A percentile compares a stretch with the other conserved stretches of the same genome.
phyloP scores from a whole-genome alignment of 2,329 filamentous ascomycete genomes.

The Neonectria magnoliae region DNA sequence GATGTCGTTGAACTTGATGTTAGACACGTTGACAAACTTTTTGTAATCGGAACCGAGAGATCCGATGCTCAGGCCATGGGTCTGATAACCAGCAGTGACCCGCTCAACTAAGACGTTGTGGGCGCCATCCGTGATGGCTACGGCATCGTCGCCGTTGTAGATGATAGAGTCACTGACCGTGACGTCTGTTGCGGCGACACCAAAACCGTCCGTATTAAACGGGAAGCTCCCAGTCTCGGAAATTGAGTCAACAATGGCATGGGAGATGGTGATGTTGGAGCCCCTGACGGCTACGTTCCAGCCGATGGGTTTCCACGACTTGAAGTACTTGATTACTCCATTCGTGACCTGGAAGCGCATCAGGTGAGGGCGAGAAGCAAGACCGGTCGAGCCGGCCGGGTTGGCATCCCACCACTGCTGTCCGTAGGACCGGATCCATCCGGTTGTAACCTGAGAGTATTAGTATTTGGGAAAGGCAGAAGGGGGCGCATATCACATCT shows the following conservation, averaged over 20 bases:
- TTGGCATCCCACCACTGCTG: constrained; percentile 25
- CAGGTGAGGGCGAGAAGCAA: constrained; percentile 17
- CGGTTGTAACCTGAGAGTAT: constrained; percentile 12
- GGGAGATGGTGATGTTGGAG: constrained; percentile 22
- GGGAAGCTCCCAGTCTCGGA: constrained; percentile 19
- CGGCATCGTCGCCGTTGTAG: constrained; percentile 19
- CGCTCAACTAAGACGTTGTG: constrained; percentile 20
- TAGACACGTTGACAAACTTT: constrained; percentile 17
- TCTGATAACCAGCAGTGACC: constrained; percentile 21
- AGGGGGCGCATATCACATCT: background rate
- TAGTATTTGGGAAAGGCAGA: background rate
- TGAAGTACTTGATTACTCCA: constrained; percentile 21
- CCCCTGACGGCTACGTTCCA: constrained; percentile 24
- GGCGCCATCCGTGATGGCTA: constrained; percentile 21
- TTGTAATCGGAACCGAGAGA: constrained; percentile 24
- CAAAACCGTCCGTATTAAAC: constrained; percentile 22
- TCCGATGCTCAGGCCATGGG: constrained; percentile 21
- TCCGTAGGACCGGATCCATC: constrained; percentile 23
- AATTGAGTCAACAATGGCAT: constrained; percentile 18
- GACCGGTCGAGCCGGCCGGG: constrained; percentile 16
- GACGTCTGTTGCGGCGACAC: constrained; percentile 11
- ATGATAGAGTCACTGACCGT: constrained; percentile 20
- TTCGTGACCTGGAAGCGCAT: constrained; percentile 24
- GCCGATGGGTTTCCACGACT: constrained; percentile 25
- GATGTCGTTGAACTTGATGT: constrained; percentile 24